Conservation (phyloP, 305 asterid species). For the Solanum hybrid region DNA sequence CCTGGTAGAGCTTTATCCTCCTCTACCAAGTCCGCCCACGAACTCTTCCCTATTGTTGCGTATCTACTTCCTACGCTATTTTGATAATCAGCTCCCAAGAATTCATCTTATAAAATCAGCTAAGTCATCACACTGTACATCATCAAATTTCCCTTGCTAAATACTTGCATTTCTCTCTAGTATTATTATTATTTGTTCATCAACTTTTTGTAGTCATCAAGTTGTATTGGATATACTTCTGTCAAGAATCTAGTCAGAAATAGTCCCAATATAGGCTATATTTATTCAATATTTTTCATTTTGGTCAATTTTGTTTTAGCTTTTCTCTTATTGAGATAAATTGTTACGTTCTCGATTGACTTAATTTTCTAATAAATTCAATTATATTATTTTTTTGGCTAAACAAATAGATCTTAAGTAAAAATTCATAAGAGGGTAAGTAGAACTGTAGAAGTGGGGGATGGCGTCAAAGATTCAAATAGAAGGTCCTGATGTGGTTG, state of each 20-base stretch:
- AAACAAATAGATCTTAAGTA: not conserved
- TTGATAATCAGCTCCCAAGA: no score
- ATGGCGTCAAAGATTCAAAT: not conserved
- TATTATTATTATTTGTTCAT: not conserved
- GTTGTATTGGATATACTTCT: not conserved
- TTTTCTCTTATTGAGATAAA: not conserved
- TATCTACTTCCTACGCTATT: no score
- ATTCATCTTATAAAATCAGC: no score
- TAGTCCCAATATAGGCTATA: not conserved
- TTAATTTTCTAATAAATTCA: not conserved
- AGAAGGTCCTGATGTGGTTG: not conserved
- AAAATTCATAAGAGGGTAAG: not conserved
- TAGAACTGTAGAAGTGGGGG: not conserved
- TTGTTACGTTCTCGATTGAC: not conserved
- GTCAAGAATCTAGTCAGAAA: not conserved
- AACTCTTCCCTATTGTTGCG: no score
- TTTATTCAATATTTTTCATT: not conserved
- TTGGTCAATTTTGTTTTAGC: not conserved
- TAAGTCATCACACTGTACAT: not conserved
- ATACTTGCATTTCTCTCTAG: not conserved
- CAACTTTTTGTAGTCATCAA: not conserved
- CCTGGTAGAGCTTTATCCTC: no score
- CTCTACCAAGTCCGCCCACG: no score
- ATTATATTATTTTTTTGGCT: no score
- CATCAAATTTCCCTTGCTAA: not conserved